phyloP scores from a whole-genome alignment of 2,329 filamentous ascomycete genomes.

The Dothistroma pini region DNA sequence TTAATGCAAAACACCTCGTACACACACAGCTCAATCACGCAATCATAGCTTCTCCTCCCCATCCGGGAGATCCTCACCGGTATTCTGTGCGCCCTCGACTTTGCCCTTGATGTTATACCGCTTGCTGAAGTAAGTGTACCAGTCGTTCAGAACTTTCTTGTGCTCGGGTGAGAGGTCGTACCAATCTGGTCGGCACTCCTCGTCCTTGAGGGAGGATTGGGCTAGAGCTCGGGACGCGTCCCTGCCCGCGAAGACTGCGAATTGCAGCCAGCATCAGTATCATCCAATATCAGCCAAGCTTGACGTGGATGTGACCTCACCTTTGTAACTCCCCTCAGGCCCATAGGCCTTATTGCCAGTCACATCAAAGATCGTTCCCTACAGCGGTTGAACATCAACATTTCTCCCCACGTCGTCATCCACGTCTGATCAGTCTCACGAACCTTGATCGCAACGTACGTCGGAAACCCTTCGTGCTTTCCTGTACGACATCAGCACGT shows the following conservation, averaged over 20 bases:
- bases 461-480: slow-evolving; percentile 58
- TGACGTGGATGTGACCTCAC: slow-evolving; percentile 44
- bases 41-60: not conserved
- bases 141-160: slow-evolving; percentile 80
- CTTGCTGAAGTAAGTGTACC: slow-evolving; percentile 95
- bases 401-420: not conserved
- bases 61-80: slow-evolving; percentile 12
- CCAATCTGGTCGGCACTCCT: slow-evolving; percentile 82
- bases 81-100: slow-evolving; percentile 36
- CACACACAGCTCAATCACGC: not conserved
- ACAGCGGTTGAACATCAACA: slow-evolving; percentile 4
- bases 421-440: not conserved
- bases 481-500: slow-evolving; percentile 45
- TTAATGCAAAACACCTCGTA: slow-evolving; percentile 4
- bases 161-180: slow-evolving; percentile 78
- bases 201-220: slow-evolving; percentile 77
- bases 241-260: slow-evolving; percentile 88
- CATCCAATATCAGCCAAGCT: not conserved
- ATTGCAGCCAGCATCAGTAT: not conserved
- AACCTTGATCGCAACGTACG: slow-evolving; percentile 58
- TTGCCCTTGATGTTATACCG: slow-evolving; percentile 84
- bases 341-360: slow-evolving; percentile 84
- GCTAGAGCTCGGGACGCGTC: slow-evolving; percentile 91
- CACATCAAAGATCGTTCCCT: slow-evolving; percentile 95
- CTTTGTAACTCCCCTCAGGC: slow-evolving; percentile 76